A percentile compares a stretch with the other conserved stretches of the same genome.
phyloP scores from a whole-genome alignment of 2,329 filamentous ascomycete genomes.

The Ampelomyces quisqualis region DNA sequence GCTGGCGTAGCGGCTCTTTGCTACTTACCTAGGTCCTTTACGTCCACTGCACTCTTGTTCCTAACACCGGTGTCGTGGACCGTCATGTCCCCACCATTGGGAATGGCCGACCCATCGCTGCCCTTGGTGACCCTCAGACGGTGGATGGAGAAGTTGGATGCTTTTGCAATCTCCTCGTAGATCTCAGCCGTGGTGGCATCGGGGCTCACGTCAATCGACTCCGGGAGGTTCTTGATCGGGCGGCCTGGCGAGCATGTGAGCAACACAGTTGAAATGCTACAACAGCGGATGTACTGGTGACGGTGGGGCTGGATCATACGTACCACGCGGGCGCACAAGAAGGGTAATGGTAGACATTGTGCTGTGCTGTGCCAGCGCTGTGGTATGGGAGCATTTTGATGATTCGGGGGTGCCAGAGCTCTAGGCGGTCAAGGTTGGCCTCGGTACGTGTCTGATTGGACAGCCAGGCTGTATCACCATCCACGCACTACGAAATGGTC shows the following conservation, averaged over 20 bases:
- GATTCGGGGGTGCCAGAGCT: constrained; percentile 7
- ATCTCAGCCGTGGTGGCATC: constrained; percentile 57
- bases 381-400: constrained; percentile 13
- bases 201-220: constrained; percentile 54
- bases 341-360: constrained; percentile 48
- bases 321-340: constrained; percentile 51
- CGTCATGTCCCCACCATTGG: constrained; percentile 55
- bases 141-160: constrained; percentile 58
- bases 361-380: constrained; percentile 9
- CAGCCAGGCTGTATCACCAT: too few relatives aligned
- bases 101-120: constrained; percentile 60
- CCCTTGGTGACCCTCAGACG: constrained; percentile 65
- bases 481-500: too few relatives aligned
- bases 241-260: constrained; percentile 54
- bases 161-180: constrained; percentile 57
- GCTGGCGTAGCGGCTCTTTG: background rate
- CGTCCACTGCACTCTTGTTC: constrained; percentile 66
- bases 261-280: too few relatives aligned
- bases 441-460: constrained; percentile 8
- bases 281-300: too few relatives aligned
- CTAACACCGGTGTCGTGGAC: constrained; percentile 58
- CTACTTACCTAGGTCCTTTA: constrained; percentile 83
- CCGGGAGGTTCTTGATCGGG: constrained; percentile 62
- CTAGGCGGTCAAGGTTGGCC: constrained; percentile 5
- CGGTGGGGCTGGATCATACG: constrained; percentile 9